phyloP scores from a whole-genome alignment of 2,329 filamentous ascomycete genomes.

The Fusarium sp. region DNA sequence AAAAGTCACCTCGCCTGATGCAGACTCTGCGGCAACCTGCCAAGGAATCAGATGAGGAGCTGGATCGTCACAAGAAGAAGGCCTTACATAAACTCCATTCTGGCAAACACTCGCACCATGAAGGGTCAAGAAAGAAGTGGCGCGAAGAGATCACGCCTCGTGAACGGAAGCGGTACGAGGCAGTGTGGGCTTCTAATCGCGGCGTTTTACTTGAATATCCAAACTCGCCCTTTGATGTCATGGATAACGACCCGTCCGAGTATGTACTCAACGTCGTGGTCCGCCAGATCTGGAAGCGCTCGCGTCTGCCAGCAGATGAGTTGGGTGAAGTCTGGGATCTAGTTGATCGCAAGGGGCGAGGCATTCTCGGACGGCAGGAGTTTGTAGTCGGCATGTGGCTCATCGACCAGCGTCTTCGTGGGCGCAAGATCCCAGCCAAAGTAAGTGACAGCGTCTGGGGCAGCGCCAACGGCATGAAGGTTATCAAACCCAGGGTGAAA shows the following conservation, averaged over 20 bases:
- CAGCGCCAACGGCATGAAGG: conserved; percentile 70
- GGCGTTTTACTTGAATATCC: conserved; percentile 65
- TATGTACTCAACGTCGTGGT: conserved; percentile 79
- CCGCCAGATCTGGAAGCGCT: conserved; percentile 82
- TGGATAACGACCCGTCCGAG: conserved; percentile 56
- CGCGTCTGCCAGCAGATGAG: conserved; percentile 76
- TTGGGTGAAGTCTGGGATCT: conserved; percentile 84
- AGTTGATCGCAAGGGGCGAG: conserved; percentile 72
- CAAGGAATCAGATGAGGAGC: conserved; percentile 67
- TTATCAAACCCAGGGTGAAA: conserved; percentile 52
- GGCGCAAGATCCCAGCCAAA: conserved; percentile 80
- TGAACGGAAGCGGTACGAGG: conserved; percentile 87
- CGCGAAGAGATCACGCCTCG: conserved; percentile 80
- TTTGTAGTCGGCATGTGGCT: conserved; percentile 90
- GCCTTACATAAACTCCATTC: conserved; percentile 66
- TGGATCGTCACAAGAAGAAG: conserved; percentile 65
- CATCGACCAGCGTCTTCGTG: conserved; percentile 85
- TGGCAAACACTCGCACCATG: conserved; percentile 80
- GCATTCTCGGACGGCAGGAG: conserved; percentile 76
- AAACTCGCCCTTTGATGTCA: conserved; percentile 37
- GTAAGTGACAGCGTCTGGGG: conserved; percentile 84
- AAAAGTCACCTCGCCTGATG: conserved; percentile 70
- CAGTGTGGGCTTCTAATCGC: conserved; percentile 87
- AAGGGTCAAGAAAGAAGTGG: conserved; percentile 83
- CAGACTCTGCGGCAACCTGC: conserved; percentile 76